Evolutionary conservation across 1,139 yeast species (phyloP).

Genomic region (Lodderomyces pseudojiufengensis): DNA sequence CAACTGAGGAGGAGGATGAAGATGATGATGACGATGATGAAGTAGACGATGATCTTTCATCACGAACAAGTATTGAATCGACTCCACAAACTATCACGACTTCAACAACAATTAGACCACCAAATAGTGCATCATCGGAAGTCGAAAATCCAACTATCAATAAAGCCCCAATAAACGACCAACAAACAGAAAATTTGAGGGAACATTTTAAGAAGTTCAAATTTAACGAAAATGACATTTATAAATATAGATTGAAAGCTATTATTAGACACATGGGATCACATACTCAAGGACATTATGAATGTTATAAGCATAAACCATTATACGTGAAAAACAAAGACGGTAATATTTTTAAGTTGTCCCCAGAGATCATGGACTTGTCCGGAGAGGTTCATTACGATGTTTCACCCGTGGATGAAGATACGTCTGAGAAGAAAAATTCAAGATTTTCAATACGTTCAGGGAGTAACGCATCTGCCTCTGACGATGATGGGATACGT

Average conservation of each 20-base stretch:
- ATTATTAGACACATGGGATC: slow-evolving; percentile 84
- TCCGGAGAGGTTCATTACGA: slow-evolving; percentile 15
- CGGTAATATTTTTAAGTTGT: slow-evolving; percentile 44
- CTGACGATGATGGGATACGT: slow-evolving; percentile 26
- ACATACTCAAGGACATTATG: slow-evolving; percentile 88
- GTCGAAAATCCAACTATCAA: slow-evolving; percentile 15
- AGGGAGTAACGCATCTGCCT: slow-evolving; percentile 4
- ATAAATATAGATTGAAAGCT: slow-evolving; percentile 62
- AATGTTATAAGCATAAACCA: slow-evolving; percentile 72
- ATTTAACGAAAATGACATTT: slow-evolving; percentile 43
- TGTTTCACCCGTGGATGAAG: slow-evolving; percentile 5
- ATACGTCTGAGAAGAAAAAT: neutral
- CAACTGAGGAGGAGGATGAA: slow-evolving; percentile 14
- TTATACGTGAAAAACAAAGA: slow-evolving; percentile 49
- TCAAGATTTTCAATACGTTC: slow-evolving; percentile 8
- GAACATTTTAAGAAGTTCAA: slow-evolving; percentile 39
- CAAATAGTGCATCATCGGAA: slow-evolving; percentile 1
- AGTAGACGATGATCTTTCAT: slow-evolving; percentile 13
- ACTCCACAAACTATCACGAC: slow-evolving; percentile 12
- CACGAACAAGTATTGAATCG: slow-evolving; percentile 13
- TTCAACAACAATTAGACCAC: slow-evolving; percentile 11
- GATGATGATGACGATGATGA: slow-evolving; percentile 20
- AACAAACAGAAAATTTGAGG: slow-evolving; percentile 37
- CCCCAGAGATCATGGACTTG: slow-evolving; percentile 39
- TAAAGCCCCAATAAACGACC: slow-evolving; percentile 38